These are phyloP conservation scores for Pseudogymnoascus sp. DNA, from an alignment of 2,329 filamentous ascomycete species.

Conservation along the genomic window DNA sequence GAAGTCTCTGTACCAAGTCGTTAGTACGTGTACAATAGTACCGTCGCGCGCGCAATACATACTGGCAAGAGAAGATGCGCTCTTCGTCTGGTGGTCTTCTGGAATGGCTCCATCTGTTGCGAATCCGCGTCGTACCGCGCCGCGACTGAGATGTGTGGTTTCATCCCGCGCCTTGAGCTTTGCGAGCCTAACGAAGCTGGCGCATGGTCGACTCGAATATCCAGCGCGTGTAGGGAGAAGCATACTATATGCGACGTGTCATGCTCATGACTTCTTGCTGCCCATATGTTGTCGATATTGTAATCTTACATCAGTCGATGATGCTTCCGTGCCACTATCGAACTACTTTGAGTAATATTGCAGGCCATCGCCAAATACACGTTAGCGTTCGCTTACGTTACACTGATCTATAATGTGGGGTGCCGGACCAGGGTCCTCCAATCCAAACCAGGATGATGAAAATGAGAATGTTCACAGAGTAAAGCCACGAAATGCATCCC, in stretches of 20 bases:
- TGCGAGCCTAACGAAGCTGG: conserved; percentile 43
- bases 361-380: conserved; percentile 2
- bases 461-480: neutral
- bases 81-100: conserved; percentile 1
- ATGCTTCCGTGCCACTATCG: neutral
- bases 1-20: conserved; percentile 27
- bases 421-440: neutral
- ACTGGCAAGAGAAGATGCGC: conserved; percentile 14
- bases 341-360: conserved; percentile 1
- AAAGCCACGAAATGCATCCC: neutral
- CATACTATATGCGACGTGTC: conserved; percentile 20
- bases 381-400: conserved; percentile 6
- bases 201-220: conserved; percentile 23
- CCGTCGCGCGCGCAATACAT: conserved; percentile 9
- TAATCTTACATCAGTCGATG: conserved; percentile 4
- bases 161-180: conserved; percentile 36
- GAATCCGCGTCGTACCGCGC: conserved; percentile 36
- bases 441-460: neutral
- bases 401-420: neutral
- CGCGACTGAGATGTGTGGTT: conserved; percentile 20
- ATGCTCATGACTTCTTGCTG: conserved; percentile 2
- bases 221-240: conserved; percentile 24
- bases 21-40: conserved; percentile 6
- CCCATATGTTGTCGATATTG: conserved; percentile 5
- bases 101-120: conserved; percentile 16